Evolutionary conservation across 202 grass and related monocot genomes (phyloP).

Genomic region (Thinopyrum obtusiflorum): DNA sequence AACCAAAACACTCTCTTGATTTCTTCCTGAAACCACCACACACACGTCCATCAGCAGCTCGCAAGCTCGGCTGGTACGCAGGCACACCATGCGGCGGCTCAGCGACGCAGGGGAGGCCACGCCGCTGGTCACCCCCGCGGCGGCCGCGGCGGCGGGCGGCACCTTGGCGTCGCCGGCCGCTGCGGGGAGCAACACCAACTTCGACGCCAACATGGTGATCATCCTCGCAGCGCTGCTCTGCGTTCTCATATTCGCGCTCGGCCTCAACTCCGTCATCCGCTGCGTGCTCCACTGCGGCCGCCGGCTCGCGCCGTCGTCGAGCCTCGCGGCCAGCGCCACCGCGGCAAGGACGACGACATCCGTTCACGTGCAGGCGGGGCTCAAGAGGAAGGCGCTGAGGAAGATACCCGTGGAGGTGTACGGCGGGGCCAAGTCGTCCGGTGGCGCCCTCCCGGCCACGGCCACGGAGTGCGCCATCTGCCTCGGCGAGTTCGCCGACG

Average conservation of each 20-base stretch:
- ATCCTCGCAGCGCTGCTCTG: conserved; percentile 77
- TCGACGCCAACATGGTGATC: conserved; percentile 64
- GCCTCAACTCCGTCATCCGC: conserved; percentile 59
- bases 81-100: conserved; percentile 23
- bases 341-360: neutral
- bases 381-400: conserved; percentile 51
- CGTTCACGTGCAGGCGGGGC: neutral
- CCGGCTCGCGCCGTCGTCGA: conserved; percentile 2
- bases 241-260: conserved; percentile 59
- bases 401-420: conserved; percentile 69
- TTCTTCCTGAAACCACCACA: conserved; percentile 9
- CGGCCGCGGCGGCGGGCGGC: neutral
- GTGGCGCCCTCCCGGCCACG: neutral
- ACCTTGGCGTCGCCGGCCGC: neutral
- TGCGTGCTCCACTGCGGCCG: conserved; percentile 42
- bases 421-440: conserved; percentile 7
- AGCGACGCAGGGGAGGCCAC: neutral
- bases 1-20: neutral
- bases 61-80: neutral
- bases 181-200: conserved; percentile 15
- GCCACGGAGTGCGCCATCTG: conserved; percentile 72
- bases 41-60: neutral
- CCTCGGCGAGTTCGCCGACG: conserved; percentile 67
- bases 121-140: conserved; percentile 26
- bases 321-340: neutral